A percentile compares a stretch with the other conserved stretches of the same genome.
Evolutionary conservation across 1,284 basidiomycete species (phyloP).

Genomic region (Leccinum laetum): DNA sequence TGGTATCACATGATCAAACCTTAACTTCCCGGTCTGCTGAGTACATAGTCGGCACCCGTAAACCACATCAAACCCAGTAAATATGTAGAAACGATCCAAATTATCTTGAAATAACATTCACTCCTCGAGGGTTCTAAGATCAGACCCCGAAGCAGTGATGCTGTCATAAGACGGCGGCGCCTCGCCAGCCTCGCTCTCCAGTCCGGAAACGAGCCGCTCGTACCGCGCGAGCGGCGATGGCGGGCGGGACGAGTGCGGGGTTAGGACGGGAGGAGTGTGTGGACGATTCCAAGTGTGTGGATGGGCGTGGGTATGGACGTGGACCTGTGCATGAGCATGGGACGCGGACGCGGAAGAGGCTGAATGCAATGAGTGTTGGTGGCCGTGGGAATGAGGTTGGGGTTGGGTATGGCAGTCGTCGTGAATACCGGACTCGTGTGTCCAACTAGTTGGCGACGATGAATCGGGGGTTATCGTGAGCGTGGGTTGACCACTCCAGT

Average conservation of each 20-base stretch:
- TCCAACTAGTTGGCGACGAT: not conserved
- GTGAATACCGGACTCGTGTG: not conserved
- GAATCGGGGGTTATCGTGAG: not conserved
- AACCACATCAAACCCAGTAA: not conserved
- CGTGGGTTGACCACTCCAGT: not conserved
- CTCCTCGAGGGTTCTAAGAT: not conserved
- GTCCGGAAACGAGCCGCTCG: constrained; percentile 62
- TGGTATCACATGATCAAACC: not conserved
- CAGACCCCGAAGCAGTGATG: constrained; percentile 10
- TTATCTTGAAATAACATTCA: not conserved
- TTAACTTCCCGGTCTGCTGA: no score
- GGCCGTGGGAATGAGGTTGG: not conserved
- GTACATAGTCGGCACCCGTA: not conserved
- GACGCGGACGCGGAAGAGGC: constrained; percentile 1
- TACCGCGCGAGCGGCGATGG: constrained; percentile 42
- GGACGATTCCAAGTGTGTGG: not conserved
- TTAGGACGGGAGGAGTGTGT: constrained; percentile 1
- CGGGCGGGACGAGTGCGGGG: constrained; percentile 18
- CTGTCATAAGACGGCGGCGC: constrained; percentile 63
- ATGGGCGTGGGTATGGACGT: not conserved
- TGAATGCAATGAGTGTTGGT: not conserved
- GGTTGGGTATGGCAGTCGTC: not conserved
- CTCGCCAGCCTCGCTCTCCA: constrained; percentile 65
- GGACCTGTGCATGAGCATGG: not conserved
- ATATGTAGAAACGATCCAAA: not conserved